These are phyloP conservation scores for Phlebopus sp. DNA, from an alignment of 1,284 basidiomycete species.

Conservation along the genomic window DNA sequence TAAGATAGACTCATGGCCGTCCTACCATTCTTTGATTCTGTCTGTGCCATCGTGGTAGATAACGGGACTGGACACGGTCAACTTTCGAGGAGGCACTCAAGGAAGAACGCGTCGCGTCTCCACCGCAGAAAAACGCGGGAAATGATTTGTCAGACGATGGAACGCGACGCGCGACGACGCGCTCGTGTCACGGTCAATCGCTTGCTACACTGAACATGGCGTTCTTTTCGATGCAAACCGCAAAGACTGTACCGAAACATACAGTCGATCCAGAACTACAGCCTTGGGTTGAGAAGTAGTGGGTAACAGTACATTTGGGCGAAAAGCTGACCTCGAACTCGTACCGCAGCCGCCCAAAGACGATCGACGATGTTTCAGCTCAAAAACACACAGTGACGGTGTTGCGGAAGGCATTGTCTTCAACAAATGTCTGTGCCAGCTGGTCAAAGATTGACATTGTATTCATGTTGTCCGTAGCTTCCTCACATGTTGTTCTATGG, in stretches of 20 bases:
- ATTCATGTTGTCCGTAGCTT: constrained; percentile 55
- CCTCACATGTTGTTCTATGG: constrained; percentile 99
- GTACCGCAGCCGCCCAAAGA: constrained; percentile 82
- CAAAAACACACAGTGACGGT: constrained; percentile 97
- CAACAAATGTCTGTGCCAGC: constrained; percentile 73
- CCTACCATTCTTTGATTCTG: constrained; percentile 38
- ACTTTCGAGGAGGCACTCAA: constrained; percentile 11
- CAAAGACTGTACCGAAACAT: constrained; percentile 41
- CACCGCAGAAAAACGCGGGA: constrained; percentile 19
- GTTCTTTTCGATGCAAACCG: constrained; percentile 57
- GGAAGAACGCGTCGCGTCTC: constrained; percentile 18
- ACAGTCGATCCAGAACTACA: constrained; percentile 64
- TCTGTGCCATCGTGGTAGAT: constrained; percentile 36
- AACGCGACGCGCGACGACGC: constrained; percentile 38
- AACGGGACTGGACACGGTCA: constrained; percentile 7
- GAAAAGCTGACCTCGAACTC: constrained; percentile 8
- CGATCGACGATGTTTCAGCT: constrained; percentile 95
- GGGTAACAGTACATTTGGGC: constrained; percentile 17
- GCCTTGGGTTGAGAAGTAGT: constrained; percentile 99
- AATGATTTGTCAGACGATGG: constrained; percentile 24
- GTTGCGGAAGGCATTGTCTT: constrained; percentile 85
- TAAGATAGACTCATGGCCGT: constrained; percentile 10
- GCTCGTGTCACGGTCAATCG: neutral
- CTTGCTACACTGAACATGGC: constrained; percentile 38
- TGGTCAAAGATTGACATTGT: neutral